Conservation (phyloP, 1,139 yeast species). For the Lodderomyces oxycetoniae region DNA sequence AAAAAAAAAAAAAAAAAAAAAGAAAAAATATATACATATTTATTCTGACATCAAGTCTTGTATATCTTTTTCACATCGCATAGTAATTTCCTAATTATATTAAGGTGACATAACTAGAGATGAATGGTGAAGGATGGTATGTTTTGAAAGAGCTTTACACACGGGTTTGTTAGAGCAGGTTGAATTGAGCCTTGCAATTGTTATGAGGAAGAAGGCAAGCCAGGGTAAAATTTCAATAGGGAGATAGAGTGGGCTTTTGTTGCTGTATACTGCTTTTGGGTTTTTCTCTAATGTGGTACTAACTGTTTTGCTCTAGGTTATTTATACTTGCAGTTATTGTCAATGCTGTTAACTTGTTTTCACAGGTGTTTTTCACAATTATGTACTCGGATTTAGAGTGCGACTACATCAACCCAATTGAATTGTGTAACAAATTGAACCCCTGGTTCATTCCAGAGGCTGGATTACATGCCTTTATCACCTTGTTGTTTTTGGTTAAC, state of each 20-base stretch:
- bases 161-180: too few species aligned
- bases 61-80: too few species aligned
- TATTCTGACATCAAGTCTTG: too few species aligned
- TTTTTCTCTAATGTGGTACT: slow-evolving; percentile 1
- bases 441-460: slow-evolving; percentile 91
- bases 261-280: too few species aligned
- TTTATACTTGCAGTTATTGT: slow-evolving; percentile 80
- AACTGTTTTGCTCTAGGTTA: slow-evolving; percentile 36
- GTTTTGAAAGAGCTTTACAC: too few species aligned
- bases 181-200: too few species aligned
- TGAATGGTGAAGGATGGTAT: slow-evolving; percentile 15
- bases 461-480: slow-evolving; percentile 68
- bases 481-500: slow-evolving; percentile 69
- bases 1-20: too few species aligned
- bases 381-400: slow-evolving; percentile 92
- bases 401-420: slow-evolving; percentile 95
- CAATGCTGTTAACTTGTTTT: slow-evolving; percentile 81
- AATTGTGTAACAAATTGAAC: slow-evolving; percentile 88
- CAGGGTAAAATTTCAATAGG: too few species aligned
- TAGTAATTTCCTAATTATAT: too few species aligned
- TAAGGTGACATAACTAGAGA: slow-evolving; percentile 1
- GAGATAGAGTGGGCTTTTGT: too few species aligned
- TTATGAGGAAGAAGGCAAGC: too few species aligned
- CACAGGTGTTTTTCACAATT: slow-evolving; percentile 89
- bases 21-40: too few species aligned